Percentiles rank a stretch among this genome's conserved stretches.
phyloP scores from a whole-genome alignment of 2,329 filamentous ascomycete species.

The Mycocentrospora acerina region DNA sequence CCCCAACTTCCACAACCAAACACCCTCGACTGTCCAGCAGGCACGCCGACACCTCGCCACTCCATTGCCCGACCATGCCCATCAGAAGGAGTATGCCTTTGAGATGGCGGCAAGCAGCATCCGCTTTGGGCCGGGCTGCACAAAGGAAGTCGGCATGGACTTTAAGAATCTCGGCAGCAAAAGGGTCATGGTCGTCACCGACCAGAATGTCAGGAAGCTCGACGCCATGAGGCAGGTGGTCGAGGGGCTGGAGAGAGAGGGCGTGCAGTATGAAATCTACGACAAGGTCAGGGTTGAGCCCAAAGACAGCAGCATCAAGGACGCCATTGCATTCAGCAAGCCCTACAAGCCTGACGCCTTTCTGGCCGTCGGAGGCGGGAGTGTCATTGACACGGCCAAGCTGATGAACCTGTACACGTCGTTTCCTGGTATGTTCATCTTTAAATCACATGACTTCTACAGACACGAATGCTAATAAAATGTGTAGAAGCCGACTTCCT shows the following conservation, averaged over 20 bases:
- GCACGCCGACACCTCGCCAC: constrained; percentile 69
- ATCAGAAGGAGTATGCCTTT: constrained; percentile 94
- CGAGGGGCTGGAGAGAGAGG: constrained; percentile 75
- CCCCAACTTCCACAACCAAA: constrained; percentile 67
- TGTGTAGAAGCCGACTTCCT: constrained; percentile 80
- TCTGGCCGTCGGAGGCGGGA: constrained; percentile 86
- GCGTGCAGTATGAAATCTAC: constrained; percentile 78
- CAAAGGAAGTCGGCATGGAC: constrained; percentile 97
- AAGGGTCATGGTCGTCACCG: constrained; percentile 89
- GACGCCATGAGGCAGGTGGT: constrained; percentile 88
- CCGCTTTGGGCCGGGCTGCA: constrained; percentile 88
- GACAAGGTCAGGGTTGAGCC: constrained; percentile 83
- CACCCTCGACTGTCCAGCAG: constrained; percentile 47
- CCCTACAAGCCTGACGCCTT: constrained; percentile 83
- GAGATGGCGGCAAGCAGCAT: constrained; percentile 97
- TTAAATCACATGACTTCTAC: neutral
- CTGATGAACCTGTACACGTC: constrained; percentile 95
- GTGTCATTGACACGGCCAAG: constrained; percentile 97
- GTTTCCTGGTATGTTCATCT: constrained; percentile 59
- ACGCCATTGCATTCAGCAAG: constrained; percentile 85
- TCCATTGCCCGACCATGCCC: constrained; percentile 64
- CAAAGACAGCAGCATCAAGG: constrained; percentile 88
- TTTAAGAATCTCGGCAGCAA: constrained; percentile 86
- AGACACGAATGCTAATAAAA: constrained; percentile 1
- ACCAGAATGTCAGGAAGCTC: constrained; percentile 76